Conservation (phyloP, 192 early-diverging fungal species). For the Backusella parvicylindrica region DNA sequence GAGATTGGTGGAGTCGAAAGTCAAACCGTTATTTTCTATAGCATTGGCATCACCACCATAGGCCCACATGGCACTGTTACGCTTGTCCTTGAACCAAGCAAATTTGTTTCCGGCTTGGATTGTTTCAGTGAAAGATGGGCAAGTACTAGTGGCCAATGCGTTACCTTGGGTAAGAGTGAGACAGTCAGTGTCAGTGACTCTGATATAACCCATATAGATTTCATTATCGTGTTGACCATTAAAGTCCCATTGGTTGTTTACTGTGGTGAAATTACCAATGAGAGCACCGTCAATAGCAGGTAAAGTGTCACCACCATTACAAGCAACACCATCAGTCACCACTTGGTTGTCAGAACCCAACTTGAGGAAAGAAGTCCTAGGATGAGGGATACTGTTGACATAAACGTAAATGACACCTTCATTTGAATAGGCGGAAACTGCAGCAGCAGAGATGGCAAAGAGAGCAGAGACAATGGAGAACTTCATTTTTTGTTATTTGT, state of each 20-base stretch:
- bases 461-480: conserved; percentile 16
- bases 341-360: conserved; percentile 9
- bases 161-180: conserved; percentile 19
- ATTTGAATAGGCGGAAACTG: background rate
- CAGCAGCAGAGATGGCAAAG: conserved; percentile 3
- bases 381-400: conserved; percentile 28
- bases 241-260: conserved; percentile 31
- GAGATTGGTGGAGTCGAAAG: conserved; percentile 17
- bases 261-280: conserved; percentile 14
- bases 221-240: conserved; percentile 26
- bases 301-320: conserved; percentile 12
- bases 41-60: conserved; percentile 27
- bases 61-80: conserved; percentile 33
- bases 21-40: conserved; percentile 18
- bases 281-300: conserved; percentile 22
- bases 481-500: conserved; percentile 15
- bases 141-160: background rate
- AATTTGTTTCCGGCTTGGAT: conserved; percentile 29
- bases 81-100: conserved; percentile 35
- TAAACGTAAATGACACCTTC: conserved; percentile 23
- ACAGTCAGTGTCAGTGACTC: conserved; percentile 13
- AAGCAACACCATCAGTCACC: conserved; percentile 26
- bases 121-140: conserved; percentile 26
- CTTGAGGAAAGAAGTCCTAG: conserved; percentile 28
- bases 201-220: conserved; percentile 27